Base-by-base conservation (phyloP, 164 flowering plant genomes). In the Cinnamomum micranthum region DNA sequence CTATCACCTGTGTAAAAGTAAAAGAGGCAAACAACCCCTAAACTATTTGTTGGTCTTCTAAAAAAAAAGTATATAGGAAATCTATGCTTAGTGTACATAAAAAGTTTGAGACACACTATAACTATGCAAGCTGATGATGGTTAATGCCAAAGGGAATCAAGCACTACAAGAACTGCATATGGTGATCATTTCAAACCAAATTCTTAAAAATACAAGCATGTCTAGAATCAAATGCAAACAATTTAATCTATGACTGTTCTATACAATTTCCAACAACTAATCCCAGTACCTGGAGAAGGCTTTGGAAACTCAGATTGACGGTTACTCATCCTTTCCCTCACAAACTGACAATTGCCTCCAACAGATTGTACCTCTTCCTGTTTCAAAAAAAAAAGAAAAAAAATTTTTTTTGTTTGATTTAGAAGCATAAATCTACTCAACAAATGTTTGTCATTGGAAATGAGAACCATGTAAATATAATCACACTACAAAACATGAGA, bases 281-380 rank as follows among this genome's bases (percentile, higher is more conserved):
- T 15, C 17, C 6, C 6, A 19, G 15, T 51, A 70, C 72, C 72
- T 70, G 62, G 33, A 24, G 63, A 23, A 70, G 72, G 12, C 33
- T 17, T 70, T 31, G 59, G 62, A 51, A n/a, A 70, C 14, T 51
- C 41, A 24, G 24, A 70, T 12, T 41, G 72, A 50, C 28, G 60
- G 62, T 50, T 51, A 70, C 60, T 70, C 72, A 70, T 70, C 62
- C 35, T 24, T 70, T 24, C 24, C 22, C 24, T 50, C 13, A 51
- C 62, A 25, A 24, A 28, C 72, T 27, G 60, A 55, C 19, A 20
- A 55, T 14, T 15, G 17, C 60, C 60, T 55, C 60, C 4, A 55
- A 15, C 14, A 17, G 19, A 52, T 13, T 15, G 19, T 52, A 52
- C 12, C 59, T 14, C 59, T 52, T 13, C 17, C 59, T 11, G 59